Evolutionary conservation across 75 land plant species (phyloP), one percentile per base, ranked within the genome.

Genomic region (Selaginella tamariscina): DNA sequence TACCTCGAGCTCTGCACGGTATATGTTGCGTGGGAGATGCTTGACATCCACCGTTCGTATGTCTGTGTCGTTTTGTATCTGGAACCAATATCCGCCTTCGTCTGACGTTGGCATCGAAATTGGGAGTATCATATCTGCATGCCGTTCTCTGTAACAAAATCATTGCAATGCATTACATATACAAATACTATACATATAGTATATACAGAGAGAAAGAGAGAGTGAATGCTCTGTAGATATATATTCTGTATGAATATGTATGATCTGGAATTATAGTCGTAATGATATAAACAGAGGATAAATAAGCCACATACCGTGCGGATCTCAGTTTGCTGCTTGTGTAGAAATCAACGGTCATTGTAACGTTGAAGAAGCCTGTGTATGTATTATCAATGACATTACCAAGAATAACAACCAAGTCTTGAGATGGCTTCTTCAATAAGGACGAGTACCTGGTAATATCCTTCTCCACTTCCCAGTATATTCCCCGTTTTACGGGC

Each of bases 401-500:
- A 24, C 79, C 92, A 2, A 95, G 74, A 71, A 76, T 70, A 55
- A 91, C 81, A 49, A 81, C 82, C 32, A 91, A 68, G 20, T 33
- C 55, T 30, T 78, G 71, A n/a, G n/a, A n/a, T 23, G 80, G 75
- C 56, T 54, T 67, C 24, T 71, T 55, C 32, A 86, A 71, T 20
- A 89, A 69, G 20, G 90, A 65, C 0, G 87, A 65, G 72, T 84
- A 95, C 77, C 73, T 77, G 0, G 95, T 90, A 29, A 95, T 67
- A 33, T 95, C 99, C 72, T 95, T 95, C 68, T 80, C 60, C 24
- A 90, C 83, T 0, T 60, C 73, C 99, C 99, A 95, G 31, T 78
- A 71, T 54, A 88, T 88, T 0, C 97, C 92, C 15, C 65, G 70
- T 24, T 68, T 29, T 0, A 77, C 70, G 26, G 94, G 94, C 83